Evolutionary conservation across 1,139 yeast species (phyloP), one percentile per base, ranked within the genome.

Genomic region (Blastobotrys capitulatus): DNA sequence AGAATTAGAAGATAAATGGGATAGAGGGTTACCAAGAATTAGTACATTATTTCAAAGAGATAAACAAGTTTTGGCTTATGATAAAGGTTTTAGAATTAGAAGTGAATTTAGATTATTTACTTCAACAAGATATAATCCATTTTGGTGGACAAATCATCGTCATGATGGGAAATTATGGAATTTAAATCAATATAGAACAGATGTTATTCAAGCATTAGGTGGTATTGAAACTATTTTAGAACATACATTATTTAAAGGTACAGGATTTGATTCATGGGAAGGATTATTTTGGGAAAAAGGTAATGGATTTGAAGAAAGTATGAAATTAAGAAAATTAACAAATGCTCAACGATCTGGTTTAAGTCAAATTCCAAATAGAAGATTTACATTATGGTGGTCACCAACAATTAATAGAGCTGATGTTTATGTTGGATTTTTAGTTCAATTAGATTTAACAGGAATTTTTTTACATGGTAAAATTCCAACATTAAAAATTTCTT

Each of bases 301-400:
- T 0, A 83, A 96, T 25, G 98, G 98, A 0, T 92, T 90, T 65
- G 99, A 94, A 66, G 98, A 94, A 60, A 86, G 96, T 0, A 77
- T 94, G 76, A 92, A 90, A 65, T 87, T 89, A 68, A 88, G 90
- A 65, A 94, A 90, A 65, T 77, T 94, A 59, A 94, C 99, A 1
- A 92, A 90, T 68, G 99, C 99, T 1, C 99, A 94, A 71, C 75
- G 98, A 61, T 85, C 97, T 2, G 99, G 99, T 65, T 77, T 94
- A 57, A 87, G 95, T 65, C 99, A 94, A 69, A 92, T 94, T 61
- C 99, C 99, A 3, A 94, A 94, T 65, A 83, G 99, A 67, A 78
- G 99, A 42, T 94, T 94, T 64, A 94, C 98, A 0, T 72, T 94
- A 41, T 94, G 99, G 99, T 94, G 99, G 99, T 89, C 97, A 1